Base-by-base conservation (phyloP, 257 asterid species). In the Solanum sitiens region DNA sequence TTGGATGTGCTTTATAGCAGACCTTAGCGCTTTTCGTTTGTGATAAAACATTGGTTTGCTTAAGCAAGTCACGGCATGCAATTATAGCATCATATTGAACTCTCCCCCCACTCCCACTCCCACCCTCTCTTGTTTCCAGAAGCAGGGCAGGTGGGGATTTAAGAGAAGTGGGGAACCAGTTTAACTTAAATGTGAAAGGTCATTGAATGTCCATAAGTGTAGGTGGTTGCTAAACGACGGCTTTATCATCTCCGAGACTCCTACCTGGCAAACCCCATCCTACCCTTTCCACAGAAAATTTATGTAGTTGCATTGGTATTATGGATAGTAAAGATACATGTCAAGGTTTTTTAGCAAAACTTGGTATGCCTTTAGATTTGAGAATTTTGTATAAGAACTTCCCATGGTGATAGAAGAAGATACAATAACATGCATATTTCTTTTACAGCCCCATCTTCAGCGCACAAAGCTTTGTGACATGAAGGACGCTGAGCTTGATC, bases 401-500 rank as follows among this genome's bases (percentile, higher is more conserved):
- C 83, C 83, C 79, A 32, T 67, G 61, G 40, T 83, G 83, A 79
- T 72, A 68, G 80, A 59, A 84, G 79, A 65, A 80, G 65, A 79
- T 79, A 45, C 27, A 44, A 45, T 27, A 45, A 79, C 77, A 27
- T 23, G 39, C 56, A 82, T 88, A 76, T 86, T 63, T 72, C 88
- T 89, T 88, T 53, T 87, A 86, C 98, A 97, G 99, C 99, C 99
- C 85, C 99, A 97, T 92, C 95, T 97, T 86, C 98, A 87, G 89
- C 96, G 99, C 84, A 97, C 99, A 86, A 95, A 95, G 92, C 99
- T 97, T 86, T 97, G 99, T 92, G 99, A 97, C 84, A 4, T 97
- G 98, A 95, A 94, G 87, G 99, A 97, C 89, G 91, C 87, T 85
- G 99, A 97, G 83, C 98, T 97, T 56, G 99, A 97, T 87, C 93